phyloP scores from a whole-genome alignment of 768 basidiomycete genomes.

The Boletus subcaerulescens region DNA sequence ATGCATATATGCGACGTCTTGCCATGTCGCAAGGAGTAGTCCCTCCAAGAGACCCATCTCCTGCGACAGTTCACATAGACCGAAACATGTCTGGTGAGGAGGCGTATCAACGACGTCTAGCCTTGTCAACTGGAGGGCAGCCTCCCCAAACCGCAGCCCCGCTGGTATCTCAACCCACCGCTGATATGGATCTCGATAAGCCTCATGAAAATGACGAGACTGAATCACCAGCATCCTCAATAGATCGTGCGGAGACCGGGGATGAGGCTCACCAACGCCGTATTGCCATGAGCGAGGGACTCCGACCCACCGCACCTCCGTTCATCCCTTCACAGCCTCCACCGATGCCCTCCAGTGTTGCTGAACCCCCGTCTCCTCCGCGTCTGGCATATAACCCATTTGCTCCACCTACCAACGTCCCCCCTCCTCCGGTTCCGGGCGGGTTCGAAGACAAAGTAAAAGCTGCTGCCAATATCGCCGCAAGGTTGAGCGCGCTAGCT shows the following conservation, averaged over 20 bases:
- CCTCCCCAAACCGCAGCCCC: slow-evolving; percentile 17
- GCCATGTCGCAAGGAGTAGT: slow-evolving; percentile 53
- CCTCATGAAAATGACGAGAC: background rate
- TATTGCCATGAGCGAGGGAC: slow-evolving; percentile 51
- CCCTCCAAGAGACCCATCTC: slow-evolving; percentile 20
- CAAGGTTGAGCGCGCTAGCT: slow-evolving; percentile 60
- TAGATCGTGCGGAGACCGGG: slow-evolving; percentile 43
- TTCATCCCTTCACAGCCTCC: slow-evolving; percentile 26
- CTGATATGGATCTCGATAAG: slow-evolving; percentile 20
- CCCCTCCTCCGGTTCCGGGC: slow-evolving; percentile 51
- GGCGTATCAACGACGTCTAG: slow-evolving; percentile 70
- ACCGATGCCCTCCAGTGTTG: slow-evolving; percentile 18
- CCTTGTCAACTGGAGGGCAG: slow-evolving; percentile 49
- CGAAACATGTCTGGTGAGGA: slow-evolving; percentile 68
- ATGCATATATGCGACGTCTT: slow-evolving; percentile 75
- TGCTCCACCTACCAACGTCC: slow-evolving; percentile 57
- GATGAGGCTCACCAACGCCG: slow-evolving; percentile 70
- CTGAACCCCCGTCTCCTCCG: slow-evolving; percentile 43
- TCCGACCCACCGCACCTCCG: slow-evolving; percentile 28
- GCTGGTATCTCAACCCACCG: slow-evolving; percentile 21
- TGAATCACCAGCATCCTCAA: background rate
- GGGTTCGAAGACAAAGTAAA: slow-evolving; percentile 67
- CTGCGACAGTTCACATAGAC: slow-evolving; percentile 40
- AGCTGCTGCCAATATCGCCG: slow-evolving; percentile 81
- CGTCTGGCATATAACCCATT: slow-evolving; percentile 68